These are phyloP conservation scores for Anthostomella pinea DNA, from an alignment of 2,329 filamentous ascomycete species.

Conservation along the genomic window DNA sequence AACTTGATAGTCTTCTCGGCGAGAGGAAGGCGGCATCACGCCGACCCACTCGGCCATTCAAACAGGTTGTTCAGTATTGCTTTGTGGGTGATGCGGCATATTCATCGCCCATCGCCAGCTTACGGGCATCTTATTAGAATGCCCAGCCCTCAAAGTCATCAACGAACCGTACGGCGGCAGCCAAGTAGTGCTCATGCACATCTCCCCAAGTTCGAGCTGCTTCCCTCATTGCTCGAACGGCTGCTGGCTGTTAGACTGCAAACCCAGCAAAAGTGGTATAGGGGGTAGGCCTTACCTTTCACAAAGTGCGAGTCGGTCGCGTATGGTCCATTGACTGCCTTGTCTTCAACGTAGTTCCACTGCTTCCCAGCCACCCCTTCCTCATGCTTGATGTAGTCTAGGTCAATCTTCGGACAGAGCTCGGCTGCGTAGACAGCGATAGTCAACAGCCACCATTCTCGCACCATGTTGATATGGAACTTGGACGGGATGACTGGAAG, in stretches of 20 bases:
- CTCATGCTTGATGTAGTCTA: constrained; percentile 57
- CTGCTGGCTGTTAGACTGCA: constrained; percentile 36
- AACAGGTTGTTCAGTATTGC: too few relatives aligned
- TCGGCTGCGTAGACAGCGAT: constrained; percentile 75
- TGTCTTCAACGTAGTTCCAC: constrained; percentile 75
- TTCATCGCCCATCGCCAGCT: too few relatives aligned
- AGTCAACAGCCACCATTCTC: constrained; percentile 87
- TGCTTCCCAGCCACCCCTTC: constrained; percentile 62
- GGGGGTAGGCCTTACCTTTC: constrained; percentile 56
- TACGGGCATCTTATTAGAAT: constrained; percentile 25
- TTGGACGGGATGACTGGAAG: constrained; percentile 72
- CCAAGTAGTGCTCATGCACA: constrained; percentile 61
- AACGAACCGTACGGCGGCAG: constrained; percentile 67
- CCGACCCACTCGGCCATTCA: background rate
- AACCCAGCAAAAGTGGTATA: background rate
- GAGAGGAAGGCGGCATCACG: background rate
- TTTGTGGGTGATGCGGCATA: too few relatives aligned
- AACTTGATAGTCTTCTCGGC: background rate
- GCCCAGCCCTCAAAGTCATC: constrained; percentile 72
- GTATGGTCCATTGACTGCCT: constrained; percentile 66
- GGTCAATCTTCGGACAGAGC: constrained; percentile 67
- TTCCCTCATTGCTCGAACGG: constrained; percentile 70
- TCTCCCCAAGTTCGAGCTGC: constrained; percentile 74
- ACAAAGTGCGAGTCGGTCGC: constrained; percentile 79
- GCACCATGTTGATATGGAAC: constrained; percentile 70